Evolutionary conservation across 345 rosid genomes (phyloP), one percentile per base, ranked within the genome.

Genomic region (Turritis glabra): DNA sequence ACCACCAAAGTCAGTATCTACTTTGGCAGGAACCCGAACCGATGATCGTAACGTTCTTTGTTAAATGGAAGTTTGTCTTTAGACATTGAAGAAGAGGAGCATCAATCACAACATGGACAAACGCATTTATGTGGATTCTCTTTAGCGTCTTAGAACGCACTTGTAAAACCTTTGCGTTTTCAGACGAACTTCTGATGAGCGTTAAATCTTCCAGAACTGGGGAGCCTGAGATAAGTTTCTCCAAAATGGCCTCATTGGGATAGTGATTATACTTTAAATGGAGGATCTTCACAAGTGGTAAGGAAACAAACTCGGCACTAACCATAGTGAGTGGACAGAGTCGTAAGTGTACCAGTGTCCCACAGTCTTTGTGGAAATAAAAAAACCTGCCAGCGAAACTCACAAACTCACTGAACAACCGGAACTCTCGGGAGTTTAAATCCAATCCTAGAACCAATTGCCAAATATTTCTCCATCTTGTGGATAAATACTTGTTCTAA

Each of bases 221-320:
- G 29, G 69, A 51, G 62, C 53, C 7, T 50, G 2, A 51, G 53
- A 72, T 62, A 13, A 72, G 62, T 40, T 40, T 62, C 76, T 62
- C 32, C 33, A 72, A 29, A 14, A 38, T 40, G 1, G 29, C 5
- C 32, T 7, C 43, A 18, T 21, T 22, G 19, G 1, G 43, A 35
- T 8, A 13, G 0, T 0, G 0, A 29, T 17, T 46, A 12, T 3
- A 0, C 6, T 14, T 5, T 27, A 72, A 13, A 27, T 38, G 4
- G 29, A 72, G 2, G 17, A 38, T 38, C 69, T 61, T 72, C 0
- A 72, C 22, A 54, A 69, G 62, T 38, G 76, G 69, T 15, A 72
- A 62, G 19, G 43, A 72, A 40, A 68, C 61, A 26, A 18, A 12
- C 63, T 40, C 72, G 7, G 38, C 27, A 3, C 19, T 1, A 19